phyloP scores from a whole-genome alignment of 2,329 filamentous ascomycete genomes.

The Fusarium duplospermum region DNA sequence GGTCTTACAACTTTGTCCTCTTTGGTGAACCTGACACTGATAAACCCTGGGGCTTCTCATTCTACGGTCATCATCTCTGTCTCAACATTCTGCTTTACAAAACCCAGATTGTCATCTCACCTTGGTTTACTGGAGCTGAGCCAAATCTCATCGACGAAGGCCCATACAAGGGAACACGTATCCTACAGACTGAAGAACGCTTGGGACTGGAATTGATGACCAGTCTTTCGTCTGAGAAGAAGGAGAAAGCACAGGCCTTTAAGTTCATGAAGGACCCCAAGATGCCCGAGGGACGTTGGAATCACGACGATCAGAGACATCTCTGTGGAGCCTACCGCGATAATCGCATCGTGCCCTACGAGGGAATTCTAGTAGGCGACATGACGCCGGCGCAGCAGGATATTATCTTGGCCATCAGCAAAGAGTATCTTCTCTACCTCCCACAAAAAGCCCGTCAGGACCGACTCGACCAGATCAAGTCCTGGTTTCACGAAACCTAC shows the following conservation, averaged over 20 bases:
- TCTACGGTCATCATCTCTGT: constrained; percentile 84
- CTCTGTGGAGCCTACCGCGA: constrained; percentile 78
- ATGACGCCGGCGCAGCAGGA: constrained; percentile 62
- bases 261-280: constrained; percentile 69
- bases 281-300: constrained; percentile 79
- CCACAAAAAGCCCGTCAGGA: constrained; percentile 66
- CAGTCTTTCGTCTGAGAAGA: constrained; percentile 60
- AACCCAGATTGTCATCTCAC: constrained; percentile 74
- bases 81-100: constrained; percentile 76
- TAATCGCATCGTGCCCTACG: constrained; percentile 77
- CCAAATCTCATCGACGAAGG: not conserved
- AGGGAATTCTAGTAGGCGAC: constrained; percentile 69
- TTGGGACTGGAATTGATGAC: constrained; percentile 76
- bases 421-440: constrained; percentile 76
- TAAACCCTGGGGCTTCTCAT: constrained; percentile 75
- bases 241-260: constrained; percentile 64
- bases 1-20: constrained; percentile 79
- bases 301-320: constrained; percentile 83
- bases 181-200: constrained; percentile 72
- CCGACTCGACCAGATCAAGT: constrained; percentile 65
- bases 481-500: constrained; percentile 74
- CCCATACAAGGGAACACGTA: constrained; percentile 70
- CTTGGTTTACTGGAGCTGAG: constrained; percentile 66
- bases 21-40: constrained; percentile 71
- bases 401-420: constrained; percentile 68